Evolutionary conservation across 2,329 filamentous ascomycete genomes (phyloP), one percentile per base, ranked within the genome.

Genomic region (Dothiorella sarmentorum): DNA sequence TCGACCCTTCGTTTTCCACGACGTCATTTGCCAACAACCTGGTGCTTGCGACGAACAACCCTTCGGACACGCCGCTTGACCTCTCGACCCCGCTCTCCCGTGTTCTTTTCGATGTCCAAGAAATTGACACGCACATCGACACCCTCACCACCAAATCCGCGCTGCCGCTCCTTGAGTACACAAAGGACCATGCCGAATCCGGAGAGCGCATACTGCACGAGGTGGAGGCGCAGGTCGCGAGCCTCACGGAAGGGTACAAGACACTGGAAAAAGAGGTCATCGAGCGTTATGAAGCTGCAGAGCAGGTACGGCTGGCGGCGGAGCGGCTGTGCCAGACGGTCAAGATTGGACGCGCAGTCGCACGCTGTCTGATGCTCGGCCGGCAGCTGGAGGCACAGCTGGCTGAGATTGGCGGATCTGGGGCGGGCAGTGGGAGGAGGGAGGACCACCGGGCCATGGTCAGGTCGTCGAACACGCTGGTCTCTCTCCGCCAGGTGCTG

Each of bases 51-150:
- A 97, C 93, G 58, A 97, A 97, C 79, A 96, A 97, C 76, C 82
- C 91, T 60, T 90, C 88, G 65, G 94, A 97, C 75, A 87, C 87
- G 1, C 89, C 91, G 6, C 84, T 97, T 67, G 94, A 99, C 73
- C 88, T 99, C 59, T 93, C 91, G 5, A 97, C 94, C 15, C 93
- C 94, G 2, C 82, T 99, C 47, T 96, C 92, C 4, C 86, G 91
- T 57, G 92, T 97, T 4, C 85, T 97, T 6, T 99, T 99, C 75
- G 94, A 99, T 74, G 87, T 94, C 3, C 94, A 97, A 71, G 94
- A 97, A 75, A 88, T 99, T 64, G 93, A 97, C 75, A 96, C 92
- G 0, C 91, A 96, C 71, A 96, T 99, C 63, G 91, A 99, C 72
- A 83, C 85, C 3, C 82, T 97, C 38, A 95, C 93, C 5, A 94